Percentiles rank a stretch among this genome's conserved stretches.
Conservation (phyloP, 495 filamentous ascomycete species). For the Aspergillus kassunensis region DNA sequence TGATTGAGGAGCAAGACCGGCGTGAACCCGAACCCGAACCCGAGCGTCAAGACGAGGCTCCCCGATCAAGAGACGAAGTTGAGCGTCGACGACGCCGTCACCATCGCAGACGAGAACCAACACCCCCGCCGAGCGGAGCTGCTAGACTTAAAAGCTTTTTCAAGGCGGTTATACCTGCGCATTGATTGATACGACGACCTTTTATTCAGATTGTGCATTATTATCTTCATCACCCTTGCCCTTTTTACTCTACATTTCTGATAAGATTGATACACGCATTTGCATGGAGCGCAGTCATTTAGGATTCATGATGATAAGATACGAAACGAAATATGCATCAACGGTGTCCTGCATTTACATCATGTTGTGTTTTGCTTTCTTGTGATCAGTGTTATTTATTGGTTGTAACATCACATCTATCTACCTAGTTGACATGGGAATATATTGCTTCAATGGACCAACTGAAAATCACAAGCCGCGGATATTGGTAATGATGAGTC, state of each 20-base stretch:
- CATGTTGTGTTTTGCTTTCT: not conserved
- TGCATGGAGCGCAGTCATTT: conserved; percentile 4
- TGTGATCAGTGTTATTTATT: not conserved
- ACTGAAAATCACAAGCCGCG: too few relatives aligned
- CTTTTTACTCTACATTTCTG: not conserved
- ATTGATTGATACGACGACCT: conserved; percentile 17
- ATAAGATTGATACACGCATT: not conserved
- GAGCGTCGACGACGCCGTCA: conserved; percentile 28
- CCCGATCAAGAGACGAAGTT: conserved; percentile 13
- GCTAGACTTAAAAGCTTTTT: conserved; percentile 38
- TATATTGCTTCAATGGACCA: too few relatives aligned
- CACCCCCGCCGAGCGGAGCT: conserved; percentile 25
- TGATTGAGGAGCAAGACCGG: conserved; percentile 2
- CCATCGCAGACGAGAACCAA: conserved; percentile 33
- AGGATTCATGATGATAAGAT: not conserved
- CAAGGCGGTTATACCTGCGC: conserved; percentile 33
- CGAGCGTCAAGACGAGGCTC: conserved; percentile 12
- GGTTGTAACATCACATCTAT: not conserved
- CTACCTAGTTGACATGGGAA: not conserved
- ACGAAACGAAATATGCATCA: not conserved
- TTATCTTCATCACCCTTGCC: not conserved
- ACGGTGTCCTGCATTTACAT: not conserved
- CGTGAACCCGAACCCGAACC: too few relatives aligned
- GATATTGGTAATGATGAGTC: not conserved
- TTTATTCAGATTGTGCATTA: conserved; percentile 6